Percentiles rank a stretch among this genome's conserved stretches.
phyloP scores from a whole-genome alignment of 257 asterid species.

The Primulina eburnea region DNA sequence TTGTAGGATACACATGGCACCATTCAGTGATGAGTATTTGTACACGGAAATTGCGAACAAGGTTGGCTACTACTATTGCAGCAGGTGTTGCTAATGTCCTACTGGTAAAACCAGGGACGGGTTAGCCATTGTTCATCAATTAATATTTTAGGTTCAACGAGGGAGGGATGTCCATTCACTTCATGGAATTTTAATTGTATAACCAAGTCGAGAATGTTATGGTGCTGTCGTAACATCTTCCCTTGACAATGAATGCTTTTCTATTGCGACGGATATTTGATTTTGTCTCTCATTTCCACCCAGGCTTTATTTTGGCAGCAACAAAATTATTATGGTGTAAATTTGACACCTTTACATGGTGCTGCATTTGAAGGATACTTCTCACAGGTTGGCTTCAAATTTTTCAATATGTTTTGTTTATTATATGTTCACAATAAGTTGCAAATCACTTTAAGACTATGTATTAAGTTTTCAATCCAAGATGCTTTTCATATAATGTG shows the following conservation, averaged over 20 bases:
- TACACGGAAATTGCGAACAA: slow-evolving; percentile 88
- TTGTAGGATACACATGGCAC: slow-evolving; percentile 97
- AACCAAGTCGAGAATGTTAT: slow-evolving; percentile 15
- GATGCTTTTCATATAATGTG: neutral
- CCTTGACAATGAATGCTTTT: slow-evolving; percentile 26
- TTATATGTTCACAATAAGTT: slow-evolving; percentile 3
- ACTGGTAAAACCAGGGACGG: slow-evolving; percentile 6
- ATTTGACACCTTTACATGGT: slow-evolving; percentile 82
- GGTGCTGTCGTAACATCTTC: slow-evolving; percentile 2
- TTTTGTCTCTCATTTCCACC: slow-evolving; percentile 29
- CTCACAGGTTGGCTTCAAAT: slow-evolving; percentile 67
- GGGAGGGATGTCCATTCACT: neutral
- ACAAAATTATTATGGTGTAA: slow-evolving; percentile 87
- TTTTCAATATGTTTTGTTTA: slow-evolving; percentile 11
- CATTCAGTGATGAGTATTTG: slow-evolving; percentile 90
- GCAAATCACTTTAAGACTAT: neutral
- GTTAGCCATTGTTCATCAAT: slow-evolving; percentile 11
- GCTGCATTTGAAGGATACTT: slow-evolving; percentile 97
- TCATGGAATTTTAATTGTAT: slow-evolving; percentile 8
- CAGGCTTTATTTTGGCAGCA: slow-evolving; percentile 99
- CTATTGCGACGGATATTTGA: slow-evolving; percentile 2
- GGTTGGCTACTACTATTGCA: slow-evolving; percentile 38
- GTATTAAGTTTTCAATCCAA: slow-evolving; percentile 9
- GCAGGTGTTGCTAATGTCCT: slow-evolving; percentile 11
- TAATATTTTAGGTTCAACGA: neutral